Conservation (phyloP, 2,329 filamentous ascomycete genomes). For the Sporothrix curviconia region DNA sequence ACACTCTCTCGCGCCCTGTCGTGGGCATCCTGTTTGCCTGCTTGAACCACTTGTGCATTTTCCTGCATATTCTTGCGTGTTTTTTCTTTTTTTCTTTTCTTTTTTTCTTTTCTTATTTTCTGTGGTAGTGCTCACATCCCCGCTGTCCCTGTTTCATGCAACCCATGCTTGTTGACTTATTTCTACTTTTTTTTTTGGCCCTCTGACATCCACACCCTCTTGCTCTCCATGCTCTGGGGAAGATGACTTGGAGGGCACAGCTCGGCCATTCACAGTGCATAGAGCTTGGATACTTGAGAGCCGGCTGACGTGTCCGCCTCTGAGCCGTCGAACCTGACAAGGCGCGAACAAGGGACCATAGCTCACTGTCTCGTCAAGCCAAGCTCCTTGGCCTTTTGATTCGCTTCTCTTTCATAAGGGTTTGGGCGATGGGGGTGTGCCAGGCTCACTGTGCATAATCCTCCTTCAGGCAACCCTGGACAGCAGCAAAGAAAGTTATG, state of each 20-base stretch:
- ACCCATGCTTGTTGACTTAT: not conserved
- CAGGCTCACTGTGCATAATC: not conserved
- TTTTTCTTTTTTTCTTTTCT: not conserved
- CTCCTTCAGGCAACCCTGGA: not conserved
- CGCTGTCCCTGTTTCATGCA: not conserved
- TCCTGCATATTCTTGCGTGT: no score
- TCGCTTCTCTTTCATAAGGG: no score
- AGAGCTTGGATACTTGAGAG: no score
- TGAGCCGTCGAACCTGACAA: constrained; percentile 10
- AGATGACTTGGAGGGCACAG: not conserved
- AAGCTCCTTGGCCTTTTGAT: not conserved
- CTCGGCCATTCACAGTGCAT: no score
- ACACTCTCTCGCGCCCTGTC: no score
- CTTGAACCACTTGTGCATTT: not conserved
- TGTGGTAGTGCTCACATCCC: not conserved
- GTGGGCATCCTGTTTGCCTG: no score
- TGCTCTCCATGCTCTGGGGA: not conserved
- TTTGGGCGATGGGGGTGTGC: no score
- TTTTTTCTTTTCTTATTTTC: not conserved
- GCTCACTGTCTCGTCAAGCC: no score
- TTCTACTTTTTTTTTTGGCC: no score
- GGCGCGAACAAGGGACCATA: not conserved
- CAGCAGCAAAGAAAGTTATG: not conserved
- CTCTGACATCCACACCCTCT: not conserved
- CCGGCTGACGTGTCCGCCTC: constrained; percentile 12